Evolutionary conservation across 2,329 filamentous ascomycete genomes (phyloP).

Genomic region (Fusarium staphyleae): DNA sequence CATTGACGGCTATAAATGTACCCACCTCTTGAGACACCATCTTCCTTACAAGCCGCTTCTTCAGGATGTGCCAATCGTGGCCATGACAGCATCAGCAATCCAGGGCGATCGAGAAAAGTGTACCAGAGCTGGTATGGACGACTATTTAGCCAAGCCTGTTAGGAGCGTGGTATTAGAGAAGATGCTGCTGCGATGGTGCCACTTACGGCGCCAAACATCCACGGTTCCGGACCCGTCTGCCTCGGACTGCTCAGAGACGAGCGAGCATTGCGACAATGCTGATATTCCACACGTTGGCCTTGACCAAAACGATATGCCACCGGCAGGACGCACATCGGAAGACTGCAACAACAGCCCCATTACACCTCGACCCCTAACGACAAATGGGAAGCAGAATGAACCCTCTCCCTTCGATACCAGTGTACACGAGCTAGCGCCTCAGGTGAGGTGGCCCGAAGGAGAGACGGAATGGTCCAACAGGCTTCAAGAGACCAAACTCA

Average conservation of each 20-base stretch:
- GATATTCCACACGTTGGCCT: constrained; percentile 50
- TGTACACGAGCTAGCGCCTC: constrained; percentile 44
- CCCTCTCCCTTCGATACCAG: constrained; percentile 53
- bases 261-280: constrained; percentile 53
- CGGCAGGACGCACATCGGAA: constrained; percentile 29
- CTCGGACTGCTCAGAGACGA: constrained; percentile 56
- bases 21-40: constrained; percentile 74
- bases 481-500: constrained; percentile 56
- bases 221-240: constrained; percentile 40
- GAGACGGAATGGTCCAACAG: constrained; percentile 53
- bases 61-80: constrained; percentile 73
- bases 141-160: constrained; percentile 77
- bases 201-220: constrained; percentile 39
- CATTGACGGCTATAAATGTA: constrained; percentile 80
- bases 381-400: constrained; percentile 49
- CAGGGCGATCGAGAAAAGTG: constrained; percentile 80
- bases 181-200: constrained; percentile 75
- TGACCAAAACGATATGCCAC: constrained; percentile 36
- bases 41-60: constrained; percentile 67
- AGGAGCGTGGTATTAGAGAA: constrained; percentile 71
- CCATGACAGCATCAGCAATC: constrained; percentile 83
- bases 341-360: constrained; percentile 45
- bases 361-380: constrained; percentile 52
- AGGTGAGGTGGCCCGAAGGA: constrained; percentile 46
- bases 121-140: constrained; percentile 76